Conservation (phyloP, 2,329 filamentous ascomycete genomes). For the Epichloe sp. region DNA sequence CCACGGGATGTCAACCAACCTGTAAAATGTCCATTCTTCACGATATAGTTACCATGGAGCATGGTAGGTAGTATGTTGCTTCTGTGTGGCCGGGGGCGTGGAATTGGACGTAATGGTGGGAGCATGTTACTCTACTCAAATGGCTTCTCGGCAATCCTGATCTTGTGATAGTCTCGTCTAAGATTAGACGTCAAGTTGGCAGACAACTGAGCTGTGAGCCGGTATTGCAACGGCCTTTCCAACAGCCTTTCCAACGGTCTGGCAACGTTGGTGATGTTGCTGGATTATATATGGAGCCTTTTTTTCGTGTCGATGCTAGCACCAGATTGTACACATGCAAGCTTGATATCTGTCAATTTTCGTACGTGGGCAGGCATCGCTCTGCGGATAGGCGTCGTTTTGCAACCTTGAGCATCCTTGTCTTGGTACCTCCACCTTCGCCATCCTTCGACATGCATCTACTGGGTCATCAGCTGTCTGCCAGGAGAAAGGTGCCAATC, state of each 20-base stretch:
- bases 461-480: background rate
- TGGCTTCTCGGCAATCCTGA: background rate
- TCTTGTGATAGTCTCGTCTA: background rate
- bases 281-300: background rate
- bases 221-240: background rate
- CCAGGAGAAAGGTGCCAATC: background rate
- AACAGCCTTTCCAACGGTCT: background rate
- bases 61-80: background rate
- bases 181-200: background rate
- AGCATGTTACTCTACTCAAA: conserved; percentile 4
- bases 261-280: conserved; percentile 6
- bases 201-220: background rate
- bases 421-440: background rate
- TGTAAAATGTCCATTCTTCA: background rate
- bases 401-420: background rate
- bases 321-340: background rate
- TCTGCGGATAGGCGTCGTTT: background rate
- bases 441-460: background rate
- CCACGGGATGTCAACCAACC: background rate
- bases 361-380: background rate
- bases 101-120: background rate
- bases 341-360: background rate
- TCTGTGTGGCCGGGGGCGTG: background rate
- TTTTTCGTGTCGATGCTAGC: background rate
- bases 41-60: background rate